These are phyloP conservation scores for Cryptococcus depauperatus DNA, from an alignment of 1,284 basidiomycete species.

Conservation along the genomic window DNA sequence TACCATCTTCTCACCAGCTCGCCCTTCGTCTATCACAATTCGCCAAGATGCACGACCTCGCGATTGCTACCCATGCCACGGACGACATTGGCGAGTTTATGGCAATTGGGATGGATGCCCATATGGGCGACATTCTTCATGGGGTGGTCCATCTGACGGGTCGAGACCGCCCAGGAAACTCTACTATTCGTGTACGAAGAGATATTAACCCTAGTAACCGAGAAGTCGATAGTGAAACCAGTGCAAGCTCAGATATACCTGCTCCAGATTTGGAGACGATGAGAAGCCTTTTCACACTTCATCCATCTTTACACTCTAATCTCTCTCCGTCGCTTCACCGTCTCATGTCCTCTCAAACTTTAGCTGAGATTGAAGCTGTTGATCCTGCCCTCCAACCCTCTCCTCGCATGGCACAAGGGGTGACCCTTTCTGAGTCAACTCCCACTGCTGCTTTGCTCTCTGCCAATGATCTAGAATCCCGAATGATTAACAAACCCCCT, in stretches of 20 bases:
- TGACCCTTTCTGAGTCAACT: not conserved
- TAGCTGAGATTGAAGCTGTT: conserved; percentile 21
- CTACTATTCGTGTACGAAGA: conserved; percentile 24
- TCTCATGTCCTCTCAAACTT: conserved; percentile 24
- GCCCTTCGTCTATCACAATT: conserved; percentile 25
- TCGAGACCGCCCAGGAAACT: conserved; percentile 27
- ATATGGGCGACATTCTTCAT: conserved; percentile 35
- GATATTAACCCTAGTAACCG: not conserved
- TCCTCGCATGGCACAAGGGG: not conserved
- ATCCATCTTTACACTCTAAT: conserved; percentile 33
- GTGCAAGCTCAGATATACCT: conserved; percentile 15
- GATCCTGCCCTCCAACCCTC: not conserved
- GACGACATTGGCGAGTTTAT: conserved; percentile 41
- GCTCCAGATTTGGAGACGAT: conserved; percentile 26
- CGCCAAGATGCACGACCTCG: conserved; percentile 29
- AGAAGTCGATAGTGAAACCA: not conserved
- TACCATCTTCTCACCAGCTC: conserved; percentile 35
- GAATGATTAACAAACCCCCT: too few species aligned
- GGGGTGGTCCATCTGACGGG: conserved; percentile 29
- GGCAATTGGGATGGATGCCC: conserved; percentile 36
- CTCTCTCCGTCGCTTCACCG: conserved; percentile 37
- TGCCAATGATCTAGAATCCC: too few species aligned
- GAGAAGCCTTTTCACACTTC: conserved; percentile 32
- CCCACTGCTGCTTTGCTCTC: not conserved
- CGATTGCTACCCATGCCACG: conserved; percentile 5